Evolutionary conservation across 257 asterid genomes (phyloP).

Genomic region (Cynanchum wilfordii): DNA sequence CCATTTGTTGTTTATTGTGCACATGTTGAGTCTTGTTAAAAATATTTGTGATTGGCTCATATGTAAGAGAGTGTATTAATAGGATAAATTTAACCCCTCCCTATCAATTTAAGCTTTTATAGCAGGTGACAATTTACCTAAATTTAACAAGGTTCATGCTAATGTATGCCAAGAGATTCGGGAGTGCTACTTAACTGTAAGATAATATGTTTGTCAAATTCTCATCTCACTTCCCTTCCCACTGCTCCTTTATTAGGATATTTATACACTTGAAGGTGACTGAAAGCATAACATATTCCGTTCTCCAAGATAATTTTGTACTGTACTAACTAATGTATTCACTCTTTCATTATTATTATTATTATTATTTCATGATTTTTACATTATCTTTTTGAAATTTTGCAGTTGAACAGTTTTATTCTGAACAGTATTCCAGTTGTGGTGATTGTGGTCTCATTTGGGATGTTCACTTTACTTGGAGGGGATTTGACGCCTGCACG

Average conservation of each 20-base stretch:
- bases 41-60: too few relatives aligned
- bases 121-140: too few relatives aligned
- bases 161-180: not conserved
- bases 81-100: too few relatives aligned
- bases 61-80: too few relatives aligned
- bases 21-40: too few relatives aligned
- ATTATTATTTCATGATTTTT: not conserved
- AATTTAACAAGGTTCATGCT: too few relatives aligned
- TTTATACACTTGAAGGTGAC: not conserved
- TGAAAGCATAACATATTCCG: not conserved
- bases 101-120: too few relatives aligned
- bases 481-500: slow-evolving; percentile 96
- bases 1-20: too few relatives aligned
- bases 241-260: not conserved
- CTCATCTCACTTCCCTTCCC: not conserved
- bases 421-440: slow-evolving; percentile 87
- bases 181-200: not conserved
- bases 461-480: slow-evolving; percentile 76
- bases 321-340: not conserved
- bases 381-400: slow-evolving; percentile 7
- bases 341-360: not conserved
- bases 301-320: not conserved
- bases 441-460: slow-evolving; percentile 85
- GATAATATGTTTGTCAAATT: not conserved
- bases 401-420: slow-evolving; percentile 78